Conservation (phyloP, 1,139 yeast species). For the Candida labiduridarum region DNA sequence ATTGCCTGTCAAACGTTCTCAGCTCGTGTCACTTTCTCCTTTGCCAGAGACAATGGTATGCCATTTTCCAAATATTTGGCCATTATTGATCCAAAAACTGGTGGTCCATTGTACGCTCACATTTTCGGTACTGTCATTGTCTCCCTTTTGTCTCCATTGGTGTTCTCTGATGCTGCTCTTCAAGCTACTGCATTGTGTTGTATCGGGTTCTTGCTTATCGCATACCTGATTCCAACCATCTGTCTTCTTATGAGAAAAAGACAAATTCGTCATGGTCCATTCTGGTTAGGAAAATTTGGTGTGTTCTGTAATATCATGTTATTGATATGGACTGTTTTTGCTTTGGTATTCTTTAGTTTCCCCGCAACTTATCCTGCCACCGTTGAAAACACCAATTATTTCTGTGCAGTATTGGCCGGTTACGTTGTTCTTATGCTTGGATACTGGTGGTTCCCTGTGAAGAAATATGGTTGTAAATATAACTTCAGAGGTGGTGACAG, state of each 20-base stretch:
- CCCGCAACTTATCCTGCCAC: slow-evolving; percentile 69
- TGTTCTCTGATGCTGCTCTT: slow-evolving; percentile 43
- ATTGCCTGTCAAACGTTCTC: slow-evolving; percentile 50
- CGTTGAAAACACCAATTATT: slow-evolving; percentile 68
- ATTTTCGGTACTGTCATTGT: slow-evolving; percentile 44
- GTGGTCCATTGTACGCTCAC: slow-evolving; percentile 50
- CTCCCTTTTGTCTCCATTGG: slow-evolving; percentile 44
- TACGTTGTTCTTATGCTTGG: slow-evolving; percentile 54
- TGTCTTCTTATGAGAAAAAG: slow-evolving; percentile 62
- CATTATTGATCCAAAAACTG: slow-evolving; percentile 42
- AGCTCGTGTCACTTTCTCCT: slow-evolving; percentile 77
- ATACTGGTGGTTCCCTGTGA: slow-evolving; percentile 59
- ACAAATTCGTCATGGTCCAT: slow-evolving; percentile 67
- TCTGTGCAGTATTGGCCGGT: slow-evolving; percentile 63
- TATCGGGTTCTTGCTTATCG: slow-evolving; percentile 45
- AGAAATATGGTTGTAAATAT: slow-evolving; percentile 40
- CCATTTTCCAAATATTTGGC: slow-evolving; percentile 47
- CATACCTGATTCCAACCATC: slow-evolving; percentile 44
- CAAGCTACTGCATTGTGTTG: slow-evolving; percentile 51
- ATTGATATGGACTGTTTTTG: slow-evolving; percentile 60
- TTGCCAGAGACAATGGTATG: slow-evolving; percentile 66
- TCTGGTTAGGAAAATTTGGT: slow-evolving; percentile 62
- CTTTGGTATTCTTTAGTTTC: slow-evolving; percentile 65
- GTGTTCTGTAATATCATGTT: slow-evolving; percentile 55
- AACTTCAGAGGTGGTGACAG: slow-evolving; percentile 49